Evolutionary conservation across 2,329 filamentous ascomycete species (phyloP), one percentile per base, ranked within the genome.

Genomic region (Cladosporium sp.): DNA sequence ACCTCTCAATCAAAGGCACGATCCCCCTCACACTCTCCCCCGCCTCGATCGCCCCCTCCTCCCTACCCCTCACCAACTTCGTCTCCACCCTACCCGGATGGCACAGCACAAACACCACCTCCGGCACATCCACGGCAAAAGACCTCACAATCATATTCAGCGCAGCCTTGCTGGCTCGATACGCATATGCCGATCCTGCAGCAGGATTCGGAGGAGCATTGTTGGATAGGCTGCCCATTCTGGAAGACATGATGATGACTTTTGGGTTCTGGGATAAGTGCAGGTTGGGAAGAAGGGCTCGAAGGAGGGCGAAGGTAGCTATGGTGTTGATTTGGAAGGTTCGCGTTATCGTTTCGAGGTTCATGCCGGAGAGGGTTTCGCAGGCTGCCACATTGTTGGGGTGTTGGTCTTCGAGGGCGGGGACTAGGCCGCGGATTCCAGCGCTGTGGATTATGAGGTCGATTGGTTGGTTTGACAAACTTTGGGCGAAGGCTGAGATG

Each of bases 11-110:
- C 34, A 77, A 60, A 25, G 61, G 62, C 58, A 78, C 42, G 47
- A 77, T 68, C 49, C 72, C 69, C 19, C 44, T 28, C 17, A 79
- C 64, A 59, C 74, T 77, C 65, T 79, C 75, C 42, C 73, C 64
- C 0, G 72, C 69, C 15, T 62, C 64, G 13, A 79, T 74, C 0
- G 76, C 76, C 3, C 76, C 76, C 25, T 77, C 75, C 58, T 79
- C 77, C 45, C 69, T 75, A 64, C 73, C 74, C 55, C 61, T 68
- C 32, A 79, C 76, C 32, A 80, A 61, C 35, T 69, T 66, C 15
- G 73, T 78, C 65, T 78, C 75, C 19, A 79, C 77, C 2, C 77
- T 61, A 8, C 77, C 76, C 0, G 77, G 76, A 68, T 79, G 77
- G 63, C 77, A 63, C 28, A 77, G 58, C 50, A 76, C 64, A 55